Conservation (phyloP, 1,284 basidiomycete genomes). For the Coniophora puteana region DNA sequence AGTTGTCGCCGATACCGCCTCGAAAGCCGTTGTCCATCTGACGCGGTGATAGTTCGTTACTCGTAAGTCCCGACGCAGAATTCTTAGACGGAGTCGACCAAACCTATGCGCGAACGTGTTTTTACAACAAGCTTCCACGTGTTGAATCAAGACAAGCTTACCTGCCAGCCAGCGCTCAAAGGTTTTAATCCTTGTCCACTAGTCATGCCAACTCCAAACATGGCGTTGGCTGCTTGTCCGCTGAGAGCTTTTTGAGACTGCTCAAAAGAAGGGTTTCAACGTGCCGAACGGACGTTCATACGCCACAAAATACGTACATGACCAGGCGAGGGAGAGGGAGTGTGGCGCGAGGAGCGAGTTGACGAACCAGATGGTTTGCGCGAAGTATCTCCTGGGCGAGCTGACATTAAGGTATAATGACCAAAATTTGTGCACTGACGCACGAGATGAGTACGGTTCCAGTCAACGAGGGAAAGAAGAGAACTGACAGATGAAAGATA, state of each 20-base stretch:
- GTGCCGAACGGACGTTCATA: slow-evolving; percentile 6
- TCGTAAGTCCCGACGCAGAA: slow-evolving; percentile 50
- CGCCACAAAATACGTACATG: slow-evolving; percentile 36
- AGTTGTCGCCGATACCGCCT: slow-evolving; percentile 45
- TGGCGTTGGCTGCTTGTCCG: slow-evolving; percentile 37
- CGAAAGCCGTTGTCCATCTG: slow-evolving; percentile 48
- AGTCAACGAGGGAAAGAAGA: slow-evolving; percentile 4
- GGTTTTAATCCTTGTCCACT: slow-evolving; percentile 45
- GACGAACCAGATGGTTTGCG: slow-evolving; percentile 68
- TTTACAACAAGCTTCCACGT: too few relatives aligned
- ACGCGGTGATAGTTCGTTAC: slow-evolving; percentile 43
- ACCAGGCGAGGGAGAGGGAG: slow-evolving; percentile 53
- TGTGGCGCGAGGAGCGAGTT: slow-evolving; percentile 56
- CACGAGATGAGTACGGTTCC: slow-evolving; percentile 15
- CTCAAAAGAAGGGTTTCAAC: slow-evolving; percentile 20
- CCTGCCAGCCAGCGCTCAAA: slow-evolving; percentile 69
- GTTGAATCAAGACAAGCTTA: slow-evolving; percentile 28
- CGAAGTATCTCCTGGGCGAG: slow-evolving; percentile 43
- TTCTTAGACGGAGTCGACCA: slow-evolving; percentile 62
- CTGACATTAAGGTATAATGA: slow-evolving; percentile 42
- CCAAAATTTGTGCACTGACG: slow-evolving; percentile 27
- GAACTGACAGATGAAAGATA: slow-evolving; percentile 29
- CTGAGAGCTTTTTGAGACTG: slow-evolving; percentile 45
- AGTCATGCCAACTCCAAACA: slow-evolving; percentile 53
- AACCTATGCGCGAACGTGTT: slow-evolving; percentile 37